Percentiles rank a stretch among this genome's conserved stretches.
These are phyloP conservation scores for Solanum tacnaense DNA, from an alignment of 257 asterid species.

Conservation along the genomic window DNA sequence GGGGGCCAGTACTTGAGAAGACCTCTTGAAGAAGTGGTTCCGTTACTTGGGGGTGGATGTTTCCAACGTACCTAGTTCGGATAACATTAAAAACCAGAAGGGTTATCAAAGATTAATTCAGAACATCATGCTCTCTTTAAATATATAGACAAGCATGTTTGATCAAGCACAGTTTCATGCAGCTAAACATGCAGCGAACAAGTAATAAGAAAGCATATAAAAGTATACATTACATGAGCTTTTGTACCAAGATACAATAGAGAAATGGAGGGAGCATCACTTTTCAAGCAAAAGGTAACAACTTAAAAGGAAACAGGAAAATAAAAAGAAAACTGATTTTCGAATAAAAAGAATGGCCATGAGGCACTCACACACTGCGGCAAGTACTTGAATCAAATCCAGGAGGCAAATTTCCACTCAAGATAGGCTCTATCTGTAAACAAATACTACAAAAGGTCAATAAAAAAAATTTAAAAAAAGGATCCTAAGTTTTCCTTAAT, in stretches of 20 bases:
- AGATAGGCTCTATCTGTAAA: constrained; percentile 84
- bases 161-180: neutral
- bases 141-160: neutral
- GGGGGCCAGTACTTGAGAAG: constrained; percentile 59
- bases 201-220: neutral
- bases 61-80: constrained; percentile 63
- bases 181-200: neutral
- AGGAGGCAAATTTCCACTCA: constrained; percentile 84
- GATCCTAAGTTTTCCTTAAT: neutral
- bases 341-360: neutral
- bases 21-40: constrained; percentile 89
- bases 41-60: constrained; percentile 75
- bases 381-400: constrained; percentile 79
- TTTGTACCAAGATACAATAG: neutral
- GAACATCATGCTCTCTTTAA: neutral
- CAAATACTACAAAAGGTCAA: constrained; percentile 2
- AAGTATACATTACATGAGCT: neutral
- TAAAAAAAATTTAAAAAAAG: neutral
- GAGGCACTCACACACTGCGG: constrained; percentile 80
- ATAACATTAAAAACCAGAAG: neutral
- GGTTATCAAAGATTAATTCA: neutral
- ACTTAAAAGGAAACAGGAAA: neutral
- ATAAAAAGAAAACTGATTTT: neutral
- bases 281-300: constrained; percentile 1
- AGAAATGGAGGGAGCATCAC: neutral